These are phyloP conservation scores for Colletotrichum sp. DNA, from an alignment of 2,329 filamentous ascomycete genomes.

Conservation along the genomic window DNA sequence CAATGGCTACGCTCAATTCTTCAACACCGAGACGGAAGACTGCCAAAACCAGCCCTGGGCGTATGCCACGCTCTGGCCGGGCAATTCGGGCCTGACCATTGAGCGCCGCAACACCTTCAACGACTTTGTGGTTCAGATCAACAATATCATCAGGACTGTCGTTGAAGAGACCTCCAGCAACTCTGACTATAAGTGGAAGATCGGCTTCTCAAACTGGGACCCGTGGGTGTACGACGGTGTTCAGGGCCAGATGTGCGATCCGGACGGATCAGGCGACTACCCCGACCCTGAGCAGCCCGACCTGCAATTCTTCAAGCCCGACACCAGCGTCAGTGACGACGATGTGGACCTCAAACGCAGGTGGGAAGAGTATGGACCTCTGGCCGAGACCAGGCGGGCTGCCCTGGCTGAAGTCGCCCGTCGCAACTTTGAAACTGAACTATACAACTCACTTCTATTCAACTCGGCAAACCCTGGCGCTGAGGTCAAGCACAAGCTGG, in stretches of 20 bases:
- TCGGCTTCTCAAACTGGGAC: background rate
- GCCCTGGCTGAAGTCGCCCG: background rate
- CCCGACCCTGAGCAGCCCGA: constrained; percentile 33
- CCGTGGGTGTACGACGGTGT: constrained; percentile 28
- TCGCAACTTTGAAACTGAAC: background rate
- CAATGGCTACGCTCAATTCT: constrained; percentile 36
- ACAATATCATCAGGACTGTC: constrained; percentile 30
- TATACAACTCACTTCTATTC: constrained; percentile 28
- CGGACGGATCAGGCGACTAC: constrained; percentile 24
- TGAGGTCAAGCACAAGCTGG: constrained; percentile 26
- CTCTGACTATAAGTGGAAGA: background rate
- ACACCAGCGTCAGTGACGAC: constrained; percentile 14
- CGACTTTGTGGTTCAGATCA: constrained; percentile 29
- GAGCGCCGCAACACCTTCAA: constrained; percentile 34
- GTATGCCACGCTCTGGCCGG: background rate
- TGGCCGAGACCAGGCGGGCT: background rate
- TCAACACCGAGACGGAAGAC: constrained; percentile 28
- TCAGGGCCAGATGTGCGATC: constrained; percentile 34
- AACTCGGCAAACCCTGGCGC: constrained; percentile 26
- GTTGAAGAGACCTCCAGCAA: constrained; percentile 24
- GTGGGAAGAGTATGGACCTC: background rate
- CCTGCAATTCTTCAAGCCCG: constrained; percentile 37
- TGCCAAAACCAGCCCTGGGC: constrained; percentile 21
- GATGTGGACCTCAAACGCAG: background rate
- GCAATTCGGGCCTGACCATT: constrained; percentile 21